Evolutionary conservation across 1,139 yeast species (phyloP).

Genomic region (Geotrichum carabidarum): DNA sequence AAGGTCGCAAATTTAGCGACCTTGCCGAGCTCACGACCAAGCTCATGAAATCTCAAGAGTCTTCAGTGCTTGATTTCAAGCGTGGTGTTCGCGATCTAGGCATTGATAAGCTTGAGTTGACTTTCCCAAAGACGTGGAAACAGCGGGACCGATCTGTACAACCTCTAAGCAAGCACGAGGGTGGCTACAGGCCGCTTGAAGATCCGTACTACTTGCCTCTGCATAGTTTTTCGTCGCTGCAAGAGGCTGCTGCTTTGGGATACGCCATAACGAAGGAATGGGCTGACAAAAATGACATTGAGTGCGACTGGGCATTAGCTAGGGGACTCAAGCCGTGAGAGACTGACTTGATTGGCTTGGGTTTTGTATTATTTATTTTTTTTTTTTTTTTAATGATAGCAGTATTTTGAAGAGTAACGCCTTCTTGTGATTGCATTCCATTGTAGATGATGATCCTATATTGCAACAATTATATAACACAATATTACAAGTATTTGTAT

Average conservation of each 20-base stretch:
- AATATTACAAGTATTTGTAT: too few species aligned
- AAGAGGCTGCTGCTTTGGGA: slow-evolving; percentile 42
- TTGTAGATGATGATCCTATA: too few species aligned
- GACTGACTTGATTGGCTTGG: background rate
- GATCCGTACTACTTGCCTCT: slow-evolving; percentile 39
- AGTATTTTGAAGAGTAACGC: background rate
- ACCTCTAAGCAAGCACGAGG: slow-evolving; percentile 26
- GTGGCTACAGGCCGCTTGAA: slow-evolving; percentile 35
- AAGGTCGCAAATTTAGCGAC: slow-evolving; percentile 10
- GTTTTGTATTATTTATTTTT: background rate
- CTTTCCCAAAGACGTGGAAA: slow-evolving; percentile 35
- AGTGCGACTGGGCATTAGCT: slow-evolving; percentile 21
- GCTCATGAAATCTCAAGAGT: slow-evolving; percentile 25
- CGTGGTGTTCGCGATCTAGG: slow-evolving; percentile 33
- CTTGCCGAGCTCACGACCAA: slow-evolving; percentile 18
- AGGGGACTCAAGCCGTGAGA: slow-evolving; percentile 8
- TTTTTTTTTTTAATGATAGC: background rate
- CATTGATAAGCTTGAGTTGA: slow-evolving; percentile 26
- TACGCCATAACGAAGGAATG: slow-evolving; percentile 36
- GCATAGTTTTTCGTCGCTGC: slow-evolving; percentile 37
- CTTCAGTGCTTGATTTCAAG: slow-evolving; percentile 34
- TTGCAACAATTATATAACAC: too few species aligned
- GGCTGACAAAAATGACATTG: slow-evolving; percentile 32
- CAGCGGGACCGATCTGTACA: slow-evolving; percentile 22
- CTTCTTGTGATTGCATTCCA: background rate